Base-by-base conservation (phyloP, 2,329 filamentous ascomycete genomes). In the Colletotrichum camelliae region DNA sequence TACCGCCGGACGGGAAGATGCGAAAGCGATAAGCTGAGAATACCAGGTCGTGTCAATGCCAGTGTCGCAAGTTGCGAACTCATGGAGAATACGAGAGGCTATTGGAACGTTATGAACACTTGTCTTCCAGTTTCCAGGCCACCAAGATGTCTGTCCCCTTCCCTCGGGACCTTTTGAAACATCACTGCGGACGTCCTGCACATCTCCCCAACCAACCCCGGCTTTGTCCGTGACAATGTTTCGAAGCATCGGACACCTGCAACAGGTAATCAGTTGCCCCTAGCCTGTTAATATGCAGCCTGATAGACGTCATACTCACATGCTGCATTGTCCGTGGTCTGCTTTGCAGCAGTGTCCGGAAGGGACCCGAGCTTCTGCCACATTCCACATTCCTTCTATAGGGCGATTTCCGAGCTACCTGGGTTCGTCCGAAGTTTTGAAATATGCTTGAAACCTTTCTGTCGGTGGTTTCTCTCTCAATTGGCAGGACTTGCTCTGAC, bases 371-470 rank as follows among this genome's bases (percentile, higher is more conserved):
- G 48, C 37, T 24, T 64, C 58, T 58, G 43, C 48, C 43, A 39
- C 18, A 67, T 24, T 16, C 21, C 43, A 37, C 33, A 64, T 31
- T 16, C 48, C 66, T 52, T 52, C 24, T 24, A 24, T 33, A 35
- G 35, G n/a, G 48, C 10, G 33, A 60, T n/a, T 35, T 27, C 52
- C n/a, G 7, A 33, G 10, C 60, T 31, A 29, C 33, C 16, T 27
- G 21, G 29, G 72, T 74, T 74, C 72, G 67, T 74, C 72, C 39
- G 66, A 70, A 64, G 37, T 62, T 31, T 13, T 8, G 18, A 65
- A 33, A n/a, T n/a, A 12, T 27, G 24, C 18, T 67, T 70, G 67
- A 74, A 74, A 74, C 66, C 9, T 65, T 27, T 70, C 58, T 29
- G 70, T 70, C 67, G 58, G 43, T 7, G 48, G 1, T 27, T 29